A percentile compares a stretch with the other conserved stretches of the same genome.
These are phyloP conservation scores for Lentinula aciculospora DNA, from an alignment of 768 basidiomycete species.

Conservation along the genomic window DNA sequence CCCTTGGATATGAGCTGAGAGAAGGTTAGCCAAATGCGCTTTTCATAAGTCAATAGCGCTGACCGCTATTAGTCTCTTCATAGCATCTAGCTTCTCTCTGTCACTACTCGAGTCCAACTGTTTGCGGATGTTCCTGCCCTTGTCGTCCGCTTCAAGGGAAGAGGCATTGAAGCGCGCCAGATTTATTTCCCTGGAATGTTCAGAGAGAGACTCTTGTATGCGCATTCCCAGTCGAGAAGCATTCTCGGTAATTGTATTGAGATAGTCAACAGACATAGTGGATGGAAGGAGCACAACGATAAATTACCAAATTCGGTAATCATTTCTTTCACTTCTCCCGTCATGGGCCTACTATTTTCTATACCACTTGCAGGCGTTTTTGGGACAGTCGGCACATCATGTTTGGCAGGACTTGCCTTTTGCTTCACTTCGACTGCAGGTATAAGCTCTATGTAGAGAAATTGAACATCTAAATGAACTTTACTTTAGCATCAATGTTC, in stretches of 20 bases:
- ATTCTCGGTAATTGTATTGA: constrained; percentile 68
- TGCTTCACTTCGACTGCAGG: constrained; percentile 86
- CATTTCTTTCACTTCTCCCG: neutral
- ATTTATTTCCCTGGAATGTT: constrained; percentile 70
- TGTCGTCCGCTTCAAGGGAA: constrained; percentile 78
- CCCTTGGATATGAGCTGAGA: constrained; percentile 88
- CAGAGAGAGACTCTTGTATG: constrained; percentile 77
- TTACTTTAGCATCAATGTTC: constrained; percentile 75
- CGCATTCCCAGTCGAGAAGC: constrained; percentile 78
- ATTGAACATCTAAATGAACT: constrained; percentile 11
- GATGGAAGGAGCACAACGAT: neutral
- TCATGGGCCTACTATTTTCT: constrained; percentile 73
- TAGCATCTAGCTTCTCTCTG: constrained; percentile 87
- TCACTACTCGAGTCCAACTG: constrained; percentile 89
- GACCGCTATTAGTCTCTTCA: constrained; percentile 93
- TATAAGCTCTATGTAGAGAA: constrained; percentile 18
- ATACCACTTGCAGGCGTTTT: constrained; percentile 66
- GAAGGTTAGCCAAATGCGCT: neutral
- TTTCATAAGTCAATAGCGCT: constrained; percentile 22
- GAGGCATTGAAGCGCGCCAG: constrained; percentile 50
- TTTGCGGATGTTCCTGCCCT: constrained; percentile 73
- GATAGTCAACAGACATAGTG: constrained; percentile 39
- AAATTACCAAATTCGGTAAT: constrained; percentile 3
- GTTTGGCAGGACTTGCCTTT: constrained; percentile 77
- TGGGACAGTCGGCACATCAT: constrained; percentile 74